phyloP scores from a whole-genome alignment of 768 basidiomycete species.

The Pleurotus cornucopiae region DNA sequence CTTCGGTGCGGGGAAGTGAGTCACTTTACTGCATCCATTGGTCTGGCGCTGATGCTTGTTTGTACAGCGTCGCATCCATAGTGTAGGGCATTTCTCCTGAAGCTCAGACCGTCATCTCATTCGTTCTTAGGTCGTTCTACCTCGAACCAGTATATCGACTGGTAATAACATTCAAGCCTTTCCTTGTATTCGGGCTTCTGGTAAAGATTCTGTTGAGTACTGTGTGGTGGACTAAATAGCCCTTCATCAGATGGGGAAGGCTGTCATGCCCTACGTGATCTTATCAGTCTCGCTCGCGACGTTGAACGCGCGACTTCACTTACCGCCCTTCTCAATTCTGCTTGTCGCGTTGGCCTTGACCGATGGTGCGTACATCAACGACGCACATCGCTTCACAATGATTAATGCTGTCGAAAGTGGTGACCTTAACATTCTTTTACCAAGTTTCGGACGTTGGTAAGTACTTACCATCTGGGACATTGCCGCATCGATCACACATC shows the following conservation, averaged over 20 bases:
- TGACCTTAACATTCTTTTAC: constrained; percentile 83
- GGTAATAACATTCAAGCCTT: constrained; percentile 81
- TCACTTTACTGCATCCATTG: constrained; percentile 9
- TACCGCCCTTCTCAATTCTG: constrained; percentile 80
- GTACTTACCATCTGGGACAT: not conserved
- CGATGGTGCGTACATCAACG: constrained; percentile 39
- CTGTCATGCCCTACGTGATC: constrained; percentile 75
- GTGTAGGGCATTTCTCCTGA: constrained; percentile 44
- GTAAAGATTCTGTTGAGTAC: constrained; percentile 27
- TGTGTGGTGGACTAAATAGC: too few relatives aligned
- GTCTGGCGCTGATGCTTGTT: not conserved
- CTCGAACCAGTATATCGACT: constrained; percentile 84
- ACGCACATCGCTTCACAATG: constrained; percentile 9
- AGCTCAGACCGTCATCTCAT: not conserved
- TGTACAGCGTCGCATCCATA: constrained; percentile 68
- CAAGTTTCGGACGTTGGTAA: constrained; percentile 74
- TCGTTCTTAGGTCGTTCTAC: constrained; percentile 64
- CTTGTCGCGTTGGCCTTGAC: constrained; percentile 72
- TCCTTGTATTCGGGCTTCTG: constrained; percentile 72
- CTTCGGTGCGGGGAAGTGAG: constrained; percentile 82
- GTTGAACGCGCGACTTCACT: constrained; percentile 58
- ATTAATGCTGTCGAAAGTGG: constrained; percentile 40
- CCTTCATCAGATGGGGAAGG: constrained; percentile 64
- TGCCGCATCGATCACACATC: constrained; percentile 7
- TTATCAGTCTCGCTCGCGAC: constrained; percentile 65